Evolutionary conservation across 1,284 basidiomycete species (phyloP), one percentile per base, ranked within the genome.

Genomic region (Ganoderma meredithae): DNA sequence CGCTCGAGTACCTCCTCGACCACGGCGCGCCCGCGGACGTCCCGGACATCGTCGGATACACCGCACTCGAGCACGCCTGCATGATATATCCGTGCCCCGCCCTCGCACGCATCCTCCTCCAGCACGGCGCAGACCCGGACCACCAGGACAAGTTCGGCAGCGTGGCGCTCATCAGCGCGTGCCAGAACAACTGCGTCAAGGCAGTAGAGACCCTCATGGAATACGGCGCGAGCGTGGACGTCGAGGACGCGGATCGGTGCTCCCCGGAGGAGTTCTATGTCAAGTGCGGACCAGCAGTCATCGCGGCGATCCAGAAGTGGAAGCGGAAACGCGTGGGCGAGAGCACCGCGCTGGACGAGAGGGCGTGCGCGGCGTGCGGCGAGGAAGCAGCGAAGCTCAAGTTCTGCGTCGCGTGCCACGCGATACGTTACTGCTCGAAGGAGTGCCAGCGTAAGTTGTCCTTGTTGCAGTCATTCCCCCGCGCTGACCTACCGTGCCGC

Each of bases 171-270:
- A 74, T 79, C 33, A 76, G 77, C 6, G 76, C 82, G 1, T 80
- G 85, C 60, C 79, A 81, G 71, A 74, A 76, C 2, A 80, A 80
- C 33, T 72, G 81, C 25, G 69, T 81, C 17, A 67, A 68, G 0
- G 74, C 78, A 8, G 76, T 87, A 41, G 82, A 88, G 31, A 64
- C 85, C 17, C 74, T 89, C 63, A 80, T 89, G 81, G 84, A 86
- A 71, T 80, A 79, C 64, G 83, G 81, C 8, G 85, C 86, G 13
- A 79, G 83, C 66, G 52, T 87, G 53, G 81, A 83, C 61, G 76
- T 88, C 10, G 40, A 76, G 12, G 86, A 88, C 60, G 85, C 81
- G 9, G 85, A 88, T 62, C 83, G 80, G 0, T 67, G 77, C 22
- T 76, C 77, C 0, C 81, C 83, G 1, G 69, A 75, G 17, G 71